phyloP scores from a whole-genome alignment of 441 rosid species.

The Biscutella laevigata region DNA sequence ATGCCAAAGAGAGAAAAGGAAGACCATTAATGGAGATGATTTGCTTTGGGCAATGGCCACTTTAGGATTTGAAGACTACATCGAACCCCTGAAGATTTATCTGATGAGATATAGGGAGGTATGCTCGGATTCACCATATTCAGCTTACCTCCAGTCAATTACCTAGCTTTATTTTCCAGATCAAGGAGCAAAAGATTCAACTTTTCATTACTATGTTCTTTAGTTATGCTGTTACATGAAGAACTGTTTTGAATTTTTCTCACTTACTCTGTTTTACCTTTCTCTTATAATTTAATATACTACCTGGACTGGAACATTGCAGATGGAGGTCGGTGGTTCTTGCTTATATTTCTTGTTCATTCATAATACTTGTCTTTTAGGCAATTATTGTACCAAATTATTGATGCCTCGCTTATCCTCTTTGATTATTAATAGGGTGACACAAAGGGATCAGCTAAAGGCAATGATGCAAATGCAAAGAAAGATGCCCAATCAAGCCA shows the following conservation, averaged over 20 bases:
- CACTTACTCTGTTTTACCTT: constrained; percentile 21
- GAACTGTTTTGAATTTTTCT: constrained; percentile 3
- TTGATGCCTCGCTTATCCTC: neutral
- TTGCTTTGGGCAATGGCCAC: constrained; percentile 98
- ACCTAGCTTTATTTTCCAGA: neutral
- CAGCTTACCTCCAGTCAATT: neutral
- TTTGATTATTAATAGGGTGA: constrained; percentile 41
- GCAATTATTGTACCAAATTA: neutral
- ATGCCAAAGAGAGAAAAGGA: constrained; percentile 96
- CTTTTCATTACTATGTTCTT: neutral
- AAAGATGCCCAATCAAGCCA: constrained; percentile 48
- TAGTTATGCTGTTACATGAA: neutral
- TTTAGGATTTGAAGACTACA: constrained; percentile 93
- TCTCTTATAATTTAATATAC: constrained; percentile 4
- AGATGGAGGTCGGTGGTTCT: constrained; percentile 77
- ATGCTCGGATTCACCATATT: constrained; percentile 4
- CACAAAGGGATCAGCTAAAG: constrained; percentile 65
- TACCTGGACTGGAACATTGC: constrained; percentile 20
- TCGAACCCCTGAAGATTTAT: constrained; percentile 80
- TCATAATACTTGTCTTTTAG: neutral
- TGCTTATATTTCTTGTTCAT: neutral
- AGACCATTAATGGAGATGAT: constrained; percentile 95
- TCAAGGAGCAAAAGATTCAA: neutral
- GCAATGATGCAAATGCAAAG: constrained; percentile 60
- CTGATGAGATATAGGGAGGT: constrained; percentile 85